These are phyloP conservation scores for Yarrowia keelungensis DNA, from an alignment of 805 yeast genomes.

Conservation along the genomic window DNA sequence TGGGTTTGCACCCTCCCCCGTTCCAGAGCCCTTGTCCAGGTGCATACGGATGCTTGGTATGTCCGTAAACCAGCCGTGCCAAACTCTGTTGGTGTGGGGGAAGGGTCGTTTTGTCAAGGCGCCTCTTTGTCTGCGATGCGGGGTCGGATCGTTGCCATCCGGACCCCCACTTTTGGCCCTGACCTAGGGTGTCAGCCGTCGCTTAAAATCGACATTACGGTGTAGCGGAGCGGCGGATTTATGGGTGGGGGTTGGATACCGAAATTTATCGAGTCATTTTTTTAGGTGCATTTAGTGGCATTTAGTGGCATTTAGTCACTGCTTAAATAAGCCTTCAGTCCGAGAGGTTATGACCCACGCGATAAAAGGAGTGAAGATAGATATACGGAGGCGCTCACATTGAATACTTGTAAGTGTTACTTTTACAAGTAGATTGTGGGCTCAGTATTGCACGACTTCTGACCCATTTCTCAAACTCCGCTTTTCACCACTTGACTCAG, in stretches of 20 bases:
- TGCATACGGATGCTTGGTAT: constrained; percentile 3
- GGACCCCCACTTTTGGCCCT: neutral
- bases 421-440: too few species aligned
- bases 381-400: too few species aligned
- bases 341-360: too few species aligned
- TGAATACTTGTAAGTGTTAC: too few species aligned
- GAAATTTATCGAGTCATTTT: too few species aligned
- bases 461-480: too few species aligned
- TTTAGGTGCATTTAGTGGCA: too few species aligned
- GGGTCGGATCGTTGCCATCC: constrained; percentile 26
- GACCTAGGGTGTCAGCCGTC: neutral
- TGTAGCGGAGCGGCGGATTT: neutral
- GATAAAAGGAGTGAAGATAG: too few species aligned
- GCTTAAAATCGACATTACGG: constrained; percentile 16
- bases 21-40: neutral
- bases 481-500: too few species aligned
- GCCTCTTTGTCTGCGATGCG: constrained; percentile 9
- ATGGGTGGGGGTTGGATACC: neutral
- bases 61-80: constrained; percentile 27
- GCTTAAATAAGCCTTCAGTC: too few species aligned
- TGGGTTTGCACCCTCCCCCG: neutral
- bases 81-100: constrained; percentile 37
- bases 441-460: too few species aligned
- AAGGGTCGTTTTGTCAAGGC: neutral
- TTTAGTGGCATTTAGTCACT: too few species aligned